These are phyloP conservation scores for Cornus kousa DNA, from an alignment of 148 eudicot species.

Conservation along the genomic window DNA sequence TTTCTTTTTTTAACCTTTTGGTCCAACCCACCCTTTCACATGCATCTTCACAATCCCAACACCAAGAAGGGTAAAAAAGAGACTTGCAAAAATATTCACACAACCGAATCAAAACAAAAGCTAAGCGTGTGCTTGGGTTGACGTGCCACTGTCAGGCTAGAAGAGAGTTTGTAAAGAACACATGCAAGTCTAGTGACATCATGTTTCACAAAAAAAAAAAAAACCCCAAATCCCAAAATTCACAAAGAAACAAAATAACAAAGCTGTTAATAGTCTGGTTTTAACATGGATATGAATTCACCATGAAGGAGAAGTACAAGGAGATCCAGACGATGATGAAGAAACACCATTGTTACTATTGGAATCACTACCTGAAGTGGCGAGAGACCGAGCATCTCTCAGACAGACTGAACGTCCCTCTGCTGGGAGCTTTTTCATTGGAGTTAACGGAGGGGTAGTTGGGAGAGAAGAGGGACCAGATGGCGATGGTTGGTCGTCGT, in stretches of 20 bases:
- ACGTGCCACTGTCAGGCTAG: constrained; percentile 37
- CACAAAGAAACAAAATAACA: not conserved
- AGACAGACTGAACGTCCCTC: constrained; percentile 51
- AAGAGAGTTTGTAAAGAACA: constrained; percentile 10
- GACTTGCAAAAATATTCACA: not conserved
- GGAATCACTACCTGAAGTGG: constrained; percentile 45
- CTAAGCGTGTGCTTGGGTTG: constrained; percentile 45
- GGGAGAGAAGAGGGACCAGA: constrained; percentile 3
- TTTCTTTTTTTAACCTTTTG: constrained; percentile 14
- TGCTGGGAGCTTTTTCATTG: constrained; percentile 64
- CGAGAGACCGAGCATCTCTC: constrained; percentile 49
- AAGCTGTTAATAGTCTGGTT: not conserved
- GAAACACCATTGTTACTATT: constrained; percentile 41
- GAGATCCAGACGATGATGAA: constrained; percentile 59
- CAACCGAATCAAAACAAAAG: constrained; percentile 6
- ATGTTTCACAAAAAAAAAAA: too few relatives aligned
- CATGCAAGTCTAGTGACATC: not conserved
- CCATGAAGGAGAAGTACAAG: constrained; percentile 72
- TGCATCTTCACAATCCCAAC: constrained; percentile 30
- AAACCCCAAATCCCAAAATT: not conserved
- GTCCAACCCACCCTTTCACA: constrained; percentile 13
- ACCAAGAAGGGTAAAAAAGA: not conserved
- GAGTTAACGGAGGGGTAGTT: constrained; percentile 47
- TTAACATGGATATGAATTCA: constrained; percentile 16
- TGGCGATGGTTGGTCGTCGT: constrained; percentile 8